Percentiles rank a stretch among this genome's conserved stretches.
phyloP scores from a whole-genome alignment of 2,329 filamentous ascomycete species.

The Alternaria gaisen region DNA sequence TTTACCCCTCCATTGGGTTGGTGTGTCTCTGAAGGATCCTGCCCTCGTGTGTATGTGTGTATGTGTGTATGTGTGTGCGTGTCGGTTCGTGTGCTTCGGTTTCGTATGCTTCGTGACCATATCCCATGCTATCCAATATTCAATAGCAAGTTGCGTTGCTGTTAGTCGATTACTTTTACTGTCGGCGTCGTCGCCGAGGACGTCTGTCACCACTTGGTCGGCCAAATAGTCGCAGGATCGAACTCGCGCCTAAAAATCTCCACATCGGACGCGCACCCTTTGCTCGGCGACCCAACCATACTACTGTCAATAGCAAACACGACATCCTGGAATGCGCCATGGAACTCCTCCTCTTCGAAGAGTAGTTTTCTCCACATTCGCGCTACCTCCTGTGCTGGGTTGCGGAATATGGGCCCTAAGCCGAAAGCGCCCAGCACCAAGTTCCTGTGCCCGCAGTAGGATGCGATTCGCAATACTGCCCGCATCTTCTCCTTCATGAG shows the following conservation, averaged over 20 bases:
- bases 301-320: constrained; percentile 57
- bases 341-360: constrained; percentile 56
- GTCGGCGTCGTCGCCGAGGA: neutral
- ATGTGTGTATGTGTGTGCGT: constrained; percentile 7
- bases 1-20: constrained; percentile 22
- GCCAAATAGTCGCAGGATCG: constrained; percentile 50
- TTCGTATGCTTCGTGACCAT: constrained; percentile 3
- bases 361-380: constrained; percentile 56
- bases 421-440: constrained; percentile 57
- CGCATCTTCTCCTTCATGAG: constrained; percentile 78
- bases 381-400: constrained; percentile 55
- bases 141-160: neutral
- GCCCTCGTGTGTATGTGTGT: constrained; percentile 4
- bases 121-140: constrained; percentile 4
- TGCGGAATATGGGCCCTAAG: constrained; percentile 56
- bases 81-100: constrained; percentile 8
- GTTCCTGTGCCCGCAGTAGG: constrained; percentile 50
- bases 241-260: constrained; percentile 54
- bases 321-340: constrained; percentile 55
- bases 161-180: neutral
- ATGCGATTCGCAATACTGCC: constrained; percentile 74
- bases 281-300: constrained; percentile 40
- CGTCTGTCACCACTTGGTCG: constrained; percentile 37
- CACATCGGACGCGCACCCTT: constrained; percentile 47
- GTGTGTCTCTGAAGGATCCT: constrained; percentile 11